Evolutionary conservation across 2,329 filamentous ascomycete genomes (phyloP).

Genomic region (Colletotrichum tropicale): DNA sequence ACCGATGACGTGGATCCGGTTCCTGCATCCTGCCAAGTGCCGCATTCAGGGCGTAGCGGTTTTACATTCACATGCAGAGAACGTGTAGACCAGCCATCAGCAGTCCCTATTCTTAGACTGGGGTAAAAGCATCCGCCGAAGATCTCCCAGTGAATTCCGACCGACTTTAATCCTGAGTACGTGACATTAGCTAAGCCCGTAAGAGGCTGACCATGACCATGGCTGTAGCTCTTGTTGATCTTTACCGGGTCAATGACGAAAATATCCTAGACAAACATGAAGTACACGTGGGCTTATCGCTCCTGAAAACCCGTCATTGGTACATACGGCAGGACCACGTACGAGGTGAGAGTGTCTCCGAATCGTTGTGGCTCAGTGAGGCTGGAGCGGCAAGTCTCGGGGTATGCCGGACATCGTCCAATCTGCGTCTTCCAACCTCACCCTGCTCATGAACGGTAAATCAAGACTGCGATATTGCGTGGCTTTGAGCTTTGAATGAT

Average conservation of each 20-base stretch:
- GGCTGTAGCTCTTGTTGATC: neutral
- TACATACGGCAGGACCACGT: neutral
- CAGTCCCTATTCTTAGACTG: neutral
- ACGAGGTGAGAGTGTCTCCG: neutral
- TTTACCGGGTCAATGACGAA: neutral
- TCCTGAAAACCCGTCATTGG: rapidly evolving
- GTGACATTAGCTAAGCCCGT: neutral
- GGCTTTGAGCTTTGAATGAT: neutral
- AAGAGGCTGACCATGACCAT: neutral
- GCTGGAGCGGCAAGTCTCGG: neutral
- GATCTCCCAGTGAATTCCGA: neutral
- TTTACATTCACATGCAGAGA: neutral
- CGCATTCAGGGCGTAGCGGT: neutral
- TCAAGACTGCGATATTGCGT: neutral
- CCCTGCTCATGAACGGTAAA: neutral
- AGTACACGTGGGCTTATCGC: neutral
- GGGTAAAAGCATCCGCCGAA: neutral
- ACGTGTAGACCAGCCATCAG: neutral
- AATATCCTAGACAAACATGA: neutral
- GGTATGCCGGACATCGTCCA: rapidly evolving
- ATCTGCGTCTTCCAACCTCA: neutral
- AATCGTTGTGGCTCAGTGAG: neutral
- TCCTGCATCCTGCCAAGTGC: neutral
- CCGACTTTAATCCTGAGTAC: neutral
- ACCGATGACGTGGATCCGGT: slow-evolving; percentile 2